Evolutionary conservation across 176 grass and related monocot genomes (phyloP).

Genomic region (Zea luxurians): DNA sequence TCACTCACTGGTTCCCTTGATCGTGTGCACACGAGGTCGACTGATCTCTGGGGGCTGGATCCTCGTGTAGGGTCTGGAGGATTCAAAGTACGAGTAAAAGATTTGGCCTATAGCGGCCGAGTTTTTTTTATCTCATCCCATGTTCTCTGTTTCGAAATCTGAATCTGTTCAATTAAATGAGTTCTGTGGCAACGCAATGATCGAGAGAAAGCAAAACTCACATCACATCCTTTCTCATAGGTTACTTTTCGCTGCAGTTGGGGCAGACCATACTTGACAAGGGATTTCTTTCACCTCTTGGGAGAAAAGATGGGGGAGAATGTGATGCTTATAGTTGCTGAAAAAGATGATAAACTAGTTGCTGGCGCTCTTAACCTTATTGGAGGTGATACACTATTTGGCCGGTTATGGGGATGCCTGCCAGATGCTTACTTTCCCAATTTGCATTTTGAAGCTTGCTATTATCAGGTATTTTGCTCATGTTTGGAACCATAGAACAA

Average conservation of each 20-base stretch:
- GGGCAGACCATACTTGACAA: conserved; percentile 86
- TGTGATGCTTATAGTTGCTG: conserved; percentile 86
- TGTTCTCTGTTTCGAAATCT: neutral
- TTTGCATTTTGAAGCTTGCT: conserved; percentile 98
- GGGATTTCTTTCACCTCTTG: conserved; percentile 85
- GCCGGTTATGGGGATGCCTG: conserved; percentile 90
- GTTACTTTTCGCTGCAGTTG: conserved; percentile 50
- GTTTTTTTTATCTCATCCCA: neutral
- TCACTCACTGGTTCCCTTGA: no score
- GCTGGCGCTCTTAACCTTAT: conserved; percentile 95
- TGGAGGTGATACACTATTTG: conserved; percentile 87
- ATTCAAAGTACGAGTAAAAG: no score
- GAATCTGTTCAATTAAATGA: neutral
- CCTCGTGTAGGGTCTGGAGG: no score
- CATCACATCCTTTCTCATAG: neutral
- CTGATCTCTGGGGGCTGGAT: no score
- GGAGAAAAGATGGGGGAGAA: conserved; percentile 85
- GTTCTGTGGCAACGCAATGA: neutral
- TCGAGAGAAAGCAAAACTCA: neutral
- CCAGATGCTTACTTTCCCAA: conserved; percentile 83
- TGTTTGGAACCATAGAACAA: conserved; percentile 18
- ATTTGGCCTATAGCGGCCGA: no score
- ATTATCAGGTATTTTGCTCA: conserved; percentile 84
- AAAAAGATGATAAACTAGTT: conserved; percentile 67
- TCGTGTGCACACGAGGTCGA: no score